Evolutionary conservation across 495 filamentous ascomycete genomes (phyloP).

Genomic region (Penicillium cataractarum): DNA sequence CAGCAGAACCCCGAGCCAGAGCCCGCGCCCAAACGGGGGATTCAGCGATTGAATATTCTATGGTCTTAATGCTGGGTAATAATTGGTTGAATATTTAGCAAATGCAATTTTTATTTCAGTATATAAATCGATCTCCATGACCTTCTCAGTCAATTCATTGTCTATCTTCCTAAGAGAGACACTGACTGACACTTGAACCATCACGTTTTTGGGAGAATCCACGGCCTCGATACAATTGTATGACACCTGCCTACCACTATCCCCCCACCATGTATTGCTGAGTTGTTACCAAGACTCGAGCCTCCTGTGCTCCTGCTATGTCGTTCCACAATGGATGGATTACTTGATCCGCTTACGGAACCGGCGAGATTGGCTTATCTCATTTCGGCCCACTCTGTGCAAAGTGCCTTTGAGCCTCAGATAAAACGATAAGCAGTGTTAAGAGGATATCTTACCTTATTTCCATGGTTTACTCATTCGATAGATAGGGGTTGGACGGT

Average conservation of each 20-base stretch:
- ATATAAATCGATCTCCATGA: background rate
- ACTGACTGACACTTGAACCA: too few relatives aligned
- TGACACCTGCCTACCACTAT: too few relatives aligned
- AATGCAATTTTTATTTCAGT: constrained; percentile 1
- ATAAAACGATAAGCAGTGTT: background rate
- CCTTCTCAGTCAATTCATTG: too few relatives aligned
- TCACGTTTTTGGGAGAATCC: too few relatives aligned
- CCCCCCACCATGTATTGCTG: too few relatives aligned
- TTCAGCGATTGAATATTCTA: constrained; percentile 27
- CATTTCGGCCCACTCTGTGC: background rate
- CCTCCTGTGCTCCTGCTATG: background rate
- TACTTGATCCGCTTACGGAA: background rate
- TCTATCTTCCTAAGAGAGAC: too few relatives aligned
- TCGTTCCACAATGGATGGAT: background rate
- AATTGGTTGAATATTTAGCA: background rate
- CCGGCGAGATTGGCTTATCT: background rate
- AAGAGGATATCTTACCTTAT: background rate
- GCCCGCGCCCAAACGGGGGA: constrained; percentile 19
- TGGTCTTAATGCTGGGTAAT: constrained; percentile 18
- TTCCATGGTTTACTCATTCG: background rate
- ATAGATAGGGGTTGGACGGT: background rate
- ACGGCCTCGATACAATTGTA: background rate
- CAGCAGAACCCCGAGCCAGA: constrained; percentile 29
- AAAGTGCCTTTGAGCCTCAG: background rate
- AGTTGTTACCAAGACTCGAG: background rate